Percentiles rank a stretch among this genome's conserved stretches.
Conservation (phyloP, 495 filamentous ascomycete genomes). For the Tricharina praecox region DNA sequence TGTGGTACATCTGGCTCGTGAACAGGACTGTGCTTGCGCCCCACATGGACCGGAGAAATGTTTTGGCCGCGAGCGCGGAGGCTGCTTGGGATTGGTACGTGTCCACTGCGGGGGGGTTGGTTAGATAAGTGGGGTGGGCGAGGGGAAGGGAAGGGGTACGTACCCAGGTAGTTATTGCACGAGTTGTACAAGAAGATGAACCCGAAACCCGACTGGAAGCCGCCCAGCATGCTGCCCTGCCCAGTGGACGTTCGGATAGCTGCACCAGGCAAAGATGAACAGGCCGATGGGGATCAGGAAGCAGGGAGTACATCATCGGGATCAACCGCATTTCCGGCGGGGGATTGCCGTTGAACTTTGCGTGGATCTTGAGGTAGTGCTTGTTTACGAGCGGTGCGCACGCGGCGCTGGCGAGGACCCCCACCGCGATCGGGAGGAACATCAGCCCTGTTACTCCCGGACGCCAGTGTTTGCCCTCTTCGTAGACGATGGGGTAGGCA, state of each 20-base stretch:
- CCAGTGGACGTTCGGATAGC: conserved; percentile 48
- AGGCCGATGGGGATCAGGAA: conserved; percentile 62
- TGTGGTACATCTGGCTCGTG: conserved; percentile 62
- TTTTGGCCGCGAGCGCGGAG: conserved; percentile 70
- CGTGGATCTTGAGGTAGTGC: conserved; percentile 48
- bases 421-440: conserved; percentile 60
- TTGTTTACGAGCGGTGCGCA: conserved; percentile 60
- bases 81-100: conserved; percentile 76
- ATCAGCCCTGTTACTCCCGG: conserved; percentile 58
- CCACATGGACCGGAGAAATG: conserved; percentile 62
- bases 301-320: conserved; percentile 72
- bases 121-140: not conserved
- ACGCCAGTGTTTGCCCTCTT: conserved; percentile 55
- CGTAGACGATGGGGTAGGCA: conserved; percentile 63
- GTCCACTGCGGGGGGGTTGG: conserved; percentile 50
- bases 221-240: conserved; percentile 53
- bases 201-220: conserved; percentile 63
- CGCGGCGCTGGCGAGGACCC: conserved; percentile 44
- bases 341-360: conserved; percentile 46
- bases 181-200: conserved; percentile 78
- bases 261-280: conserved; percentile 76
- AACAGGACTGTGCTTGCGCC: conserved; percentile 60
- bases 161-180: conserved; percentile 60
- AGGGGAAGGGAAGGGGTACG: conserved; percentile 2
- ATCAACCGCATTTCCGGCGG: conserved; percentile 61